phyloP scores from a whole-genome alignment of 1,139 yeast species.

The Nakaseomyces kungkrabaensis region DNA sequence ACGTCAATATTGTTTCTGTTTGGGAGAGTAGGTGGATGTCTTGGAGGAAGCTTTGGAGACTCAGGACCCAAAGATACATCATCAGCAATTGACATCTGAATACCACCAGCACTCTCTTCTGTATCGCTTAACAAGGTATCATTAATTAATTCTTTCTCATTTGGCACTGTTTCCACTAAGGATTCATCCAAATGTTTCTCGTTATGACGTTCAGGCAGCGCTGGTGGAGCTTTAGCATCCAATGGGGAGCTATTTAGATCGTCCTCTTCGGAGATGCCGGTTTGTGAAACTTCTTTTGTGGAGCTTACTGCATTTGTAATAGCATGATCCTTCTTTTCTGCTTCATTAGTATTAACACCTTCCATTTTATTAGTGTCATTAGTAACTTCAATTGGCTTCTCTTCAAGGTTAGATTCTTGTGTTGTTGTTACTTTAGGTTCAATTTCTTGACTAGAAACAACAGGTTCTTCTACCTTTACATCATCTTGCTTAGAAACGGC shows the following conservation, averaged over 20 bases:
- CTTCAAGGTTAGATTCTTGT: no score
- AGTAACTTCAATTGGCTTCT: no score
- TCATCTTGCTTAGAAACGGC: no score
- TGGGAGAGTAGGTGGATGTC: conserved; percentile 1
- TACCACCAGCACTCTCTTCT: background rate
- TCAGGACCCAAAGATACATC: background rate
- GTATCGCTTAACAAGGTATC: background rate
- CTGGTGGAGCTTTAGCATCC: background rate
- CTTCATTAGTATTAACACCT: no score
- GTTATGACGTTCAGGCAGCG: background rate
- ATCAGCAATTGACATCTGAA: background rate
- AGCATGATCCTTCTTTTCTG: no score
- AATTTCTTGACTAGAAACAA: no score
- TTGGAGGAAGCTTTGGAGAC: conserved; percentile 15
- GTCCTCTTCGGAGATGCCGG: background rate
- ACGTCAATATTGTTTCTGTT: background rate
- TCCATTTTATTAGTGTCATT: no score
- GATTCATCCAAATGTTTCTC: background rate
- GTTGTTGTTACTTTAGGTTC: no score
- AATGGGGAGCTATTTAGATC: background rate
- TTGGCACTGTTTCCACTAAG: background rate
- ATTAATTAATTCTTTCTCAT: background rate
- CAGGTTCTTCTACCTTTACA: no score
- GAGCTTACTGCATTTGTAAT: no score
- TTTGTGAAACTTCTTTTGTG: no score